phyloP scores from a whole-genome alignment of 495 filamentous ascomycete genomes.

The Sabuloglossum arenarium region DNA sequence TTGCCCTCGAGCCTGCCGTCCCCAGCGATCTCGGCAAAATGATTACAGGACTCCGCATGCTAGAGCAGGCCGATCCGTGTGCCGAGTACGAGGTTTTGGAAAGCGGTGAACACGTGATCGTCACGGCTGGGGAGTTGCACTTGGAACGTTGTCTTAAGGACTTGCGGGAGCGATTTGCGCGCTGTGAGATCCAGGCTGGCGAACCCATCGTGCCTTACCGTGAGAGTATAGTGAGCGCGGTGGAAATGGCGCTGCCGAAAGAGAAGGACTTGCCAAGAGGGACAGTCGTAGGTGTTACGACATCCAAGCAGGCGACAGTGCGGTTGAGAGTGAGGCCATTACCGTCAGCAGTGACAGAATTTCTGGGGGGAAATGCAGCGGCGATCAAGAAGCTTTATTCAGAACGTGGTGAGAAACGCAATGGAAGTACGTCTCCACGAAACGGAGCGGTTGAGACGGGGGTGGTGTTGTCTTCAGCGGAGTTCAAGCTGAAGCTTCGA shows the following conservation, averaged over 20 bases:
- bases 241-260: conserved; percentile 78
- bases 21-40: conserved; percentile 82
- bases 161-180: conserved; percentile 77
- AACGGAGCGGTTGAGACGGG: conserved; percentile 28
- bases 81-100: conserved; percentile 86
- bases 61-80: conserved; percentile 90
- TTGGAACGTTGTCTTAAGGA: conserved; percentile 89
- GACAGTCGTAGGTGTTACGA: conserved; percentile 47
- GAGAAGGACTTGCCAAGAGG: conserved; percentile 81
- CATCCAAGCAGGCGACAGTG: conserved; percentile 68
- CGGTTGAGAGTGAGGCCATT: conserved; percentile 63
- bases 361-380: conserved; percentile 55
- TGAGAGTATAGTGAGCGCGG: conserved; percentile 67
- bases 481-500: conserved; percentile 54
- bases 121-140: conserved; percentile 88
- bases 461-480: conserved; percentile 37
- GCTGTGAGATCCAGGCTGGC: conserved; percentile 85
- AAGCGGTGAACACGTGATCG: conserved; percentile 85
- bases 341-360: conserved; percentile 60
- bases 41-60: conserved; percentile 67
- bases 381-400: conserved; percentile 65
- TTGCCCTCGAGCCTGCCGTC: conserved; percentile 77
- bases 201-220: conserved; percentile 90
- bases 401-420: conserved; percentile 24
- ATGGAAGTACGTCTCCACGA: conserved; percentile 24